A percentile compares a stretch with the other conserved stretches of the same genome.
Conservation (phyloP, 179 eudicot species). For the Monotropa hypopitys region DNA sequence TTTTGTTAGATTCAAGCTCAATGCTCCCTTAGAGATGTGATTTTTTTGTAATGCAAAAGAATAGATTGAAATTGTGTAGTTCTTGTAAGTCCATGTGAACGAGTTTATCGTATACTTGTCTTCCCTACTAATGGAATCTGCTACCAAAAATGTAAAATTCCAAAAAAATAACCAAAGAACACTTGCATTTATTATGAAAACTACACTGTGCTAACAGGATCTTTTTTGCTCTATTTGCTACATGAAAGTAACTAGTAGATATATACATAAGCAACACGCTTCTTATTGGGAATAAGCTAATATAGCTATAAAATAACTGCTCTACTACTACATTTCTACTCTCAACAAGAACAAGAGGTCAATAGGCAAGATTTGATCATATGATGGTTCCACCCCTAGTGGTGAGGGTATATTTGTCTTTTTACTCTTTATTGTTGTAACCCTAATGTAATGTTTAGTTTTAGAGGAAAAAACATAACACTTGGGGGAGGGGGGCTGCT, state of each 20-base stretch:
- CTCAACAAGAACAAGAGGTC: not conserved
- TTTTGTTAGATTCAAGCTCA: not conserved
- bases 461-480: too few species aligned
- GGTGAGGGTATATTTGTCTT: too few species aligned
- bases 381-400: slow-evolving; percentile 69
- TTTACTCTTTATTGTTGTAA: too few species aligned
- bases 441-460: too few species aligned
- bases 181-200: not conserved
- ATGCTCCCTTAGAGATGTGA: not conserved
- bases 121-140: not conserved
- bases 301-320: not conserved
- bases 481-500: too few species aligned
- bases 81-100: not conserved
- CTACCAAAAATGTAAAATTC: not conserved
- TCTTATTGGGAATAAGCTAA: not conserved
- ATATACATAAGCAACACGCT: not conserved
- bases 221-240: not conserved
- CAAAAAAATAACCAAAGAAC: not conserved
- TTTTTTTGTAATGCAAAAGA: not conserved
- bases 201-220: not conserved
- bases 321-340: not conserved
- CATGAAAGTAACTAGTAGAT: not conserved
- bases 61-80: not conserved
- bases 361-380: slow-evolving; percentile 16
- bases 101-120: not conserved